Evolutionary conservation across 2,329 filamentous ascomycete genomes (phyloP), one percentile per base, ranked within the genome.

Genomic region (Macrophomina tecta): DNA sequence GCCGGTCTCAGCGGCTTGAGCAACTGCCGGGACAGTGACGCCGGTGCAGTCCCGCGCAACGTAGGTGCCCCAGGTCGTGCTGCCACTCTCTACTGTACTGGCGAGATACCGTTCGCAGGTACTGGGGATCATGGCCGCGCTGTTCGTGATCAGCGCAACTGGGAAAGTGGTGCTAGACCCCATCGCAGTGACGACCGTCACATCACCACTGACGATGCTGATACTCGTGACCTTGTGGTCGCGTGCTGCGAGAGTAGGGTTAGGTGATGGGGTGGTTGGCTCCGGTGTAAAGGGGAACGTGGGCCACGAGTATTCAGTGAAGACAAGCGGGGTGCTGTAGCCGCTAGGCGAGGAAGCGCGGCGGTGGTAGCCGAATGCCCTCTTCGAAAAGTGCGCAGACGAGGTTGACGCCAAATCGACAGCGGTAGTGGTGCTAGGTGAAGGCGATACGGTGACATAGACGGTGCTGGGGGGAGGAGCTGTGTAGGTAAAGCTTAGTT

Each of bases 41-140:
- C 34, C 34, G 7, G 45, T 62, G 45, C 58, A 62, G 32, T 36
- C 45, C n/a, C 58, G 58, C 32, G 45, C 58, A 30, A 62, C 45
- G 58, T 49, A 62, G 30, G 58, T 62, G 32, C 36, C 32, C 30
- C 34, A 62, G 5, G 38, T 12, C 32, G 58, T 23, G 9, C 42
- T 30, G 5, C 45, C 45, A 14, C 16, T 9, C 8, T 34, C n/a
- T 16, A 11, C 18, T 9, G 58, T 32, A 28, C 14, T 36, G 4
- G 42, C 49, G 45, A 51, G 5, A 62, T 49, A n/a, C 5, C 18
- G 16, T 6, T 38, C n/a, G 58, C 58, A 62, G 1, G 58, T 23
- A 28, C n/a, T 23, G 16, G 58, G 58, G 28, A 62, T 49, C 11
- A 30, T n/a, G 18, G 42, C 58, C 12, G 58, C 45, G 8, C 42